Base-by-base conservation (phyloP, 73 alveolate genomes). In the Blepharisma japonicum region DNA sequence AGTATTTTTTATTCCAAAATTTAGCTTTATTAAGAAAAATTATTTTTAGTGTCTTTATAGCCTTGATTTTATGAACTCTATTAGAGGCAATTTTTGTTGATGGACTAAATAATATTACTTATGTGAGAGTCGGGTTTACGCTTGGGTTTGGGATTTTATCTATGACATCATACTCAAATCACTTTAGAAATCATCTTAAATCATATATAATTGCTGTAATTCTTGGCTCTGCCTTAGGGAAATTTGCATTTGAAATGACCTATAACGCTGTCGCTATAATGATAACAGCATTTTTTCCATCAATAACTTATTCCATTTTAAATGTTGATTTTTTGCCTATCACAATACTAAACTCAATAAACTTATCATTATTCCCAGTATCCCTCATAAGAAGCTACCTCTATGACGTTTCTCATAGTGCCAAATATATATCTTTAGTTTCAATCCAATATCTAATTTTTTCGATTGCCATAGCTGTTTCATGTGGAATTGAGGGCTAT, bases 211-310 rank as follows among this genome's bases (percentile, higher is more conserved):
- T 61, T 2, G 14, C 23, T 8, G 14, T 61, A 1, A 61, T 61
- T 61, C 23, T 61, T 25, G 47, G 14, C 14, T n/a, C 74, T 11
- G 14, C 23, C 2, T 18, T 61, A 8, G 23, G 47, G 47, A 61
- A 61, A 25, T 61, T 61, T 61, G 74, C 48, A n/a, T 39, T 61
- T 61, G 74, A 61, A 39, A 61, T 61, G n/a, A 25, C 47, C 18
- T 61, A 2, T 61, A 61, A 39, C 4, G 23, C n/a, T 20, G 23
- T 39, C 4, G 23, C 47, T 61, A 61, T 61, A 8, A 8, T 61
- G 47, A 9, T 39, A 18, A 25, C 74, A 25, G 74, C 74, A 8
- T 25, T 61, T 8, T 8, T 61, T 2, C 74, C 74, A 18, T 61
- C 74, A 8, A 39, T 61, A 18, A 61, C 74, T 20, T 61, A 14